These are phyloP conservation scores for Jatropha podagrica DNA, from an alignment of 441 rosid genomes.

Conservation along the genomic window DNA sequence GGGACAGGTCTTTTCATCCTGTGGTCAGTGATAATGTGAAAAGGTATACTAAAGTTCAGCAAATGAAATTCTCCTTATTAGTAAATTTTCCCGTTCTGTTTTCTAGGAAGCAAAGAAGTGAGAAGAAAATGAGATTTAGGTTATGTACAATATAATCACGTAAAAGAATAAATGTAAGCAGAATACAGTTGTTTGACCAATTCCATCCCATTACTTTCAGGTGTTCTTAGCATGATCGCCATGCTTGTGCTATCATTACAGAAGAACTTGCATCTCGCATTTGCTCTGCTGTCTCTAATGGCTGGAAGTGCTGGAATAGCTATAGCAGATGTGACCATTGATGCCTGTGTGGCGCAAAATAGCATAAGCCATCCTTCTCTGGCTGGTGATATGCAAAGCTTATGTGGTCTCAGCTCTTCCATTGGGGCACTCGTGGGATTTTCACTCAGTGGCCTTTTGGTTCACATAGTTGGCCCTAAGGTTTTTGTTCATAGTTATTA, in stretches of 20 bases:
- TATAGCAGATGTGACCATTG: slow-evolving; percentile 74
- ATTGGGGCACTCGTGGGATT: slow-evolving; percentile 65
- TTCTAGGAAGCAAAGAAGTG: neutral
- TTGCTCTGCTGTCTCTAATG: slow-evolving; percentile 49
- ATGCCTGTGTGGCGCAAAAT: slow-evolving; percentile 72
- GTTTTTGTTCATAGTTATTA: slow-evolving; percentile 21
- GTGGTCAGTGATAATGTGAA: no score
- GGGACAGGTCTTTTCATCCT: no score
- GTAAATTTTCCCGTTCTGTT: neutral
- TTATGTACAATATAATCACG: neutral
- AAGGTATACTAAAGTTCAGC: no score
- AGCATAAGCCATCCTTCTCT: slow-evolving; percentile 60
- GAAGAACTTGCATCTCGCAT: slow-evolving; percentile 44
- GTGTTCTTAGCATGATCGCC: slow-evolving; percentile 46
- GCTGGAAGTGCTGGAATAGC: slow-evolving; percentile 65
- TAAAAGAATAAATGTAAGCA: neutral
- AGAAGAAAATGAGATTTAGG: neutral
- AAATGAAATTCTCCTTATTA: neutral
- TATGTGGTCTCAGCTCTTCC: slow-evolving; percentile 71
- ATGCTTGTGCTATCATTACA: slow-evolving; percentile 55
- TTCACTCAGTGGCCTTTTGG: slow-evolving; percentile 63
- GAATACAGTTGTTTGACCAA: neutral
- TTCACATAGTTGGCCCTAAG: slow-evolving; percentile 62
- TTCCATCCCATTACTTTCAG: slow-evolving; percentile 33
- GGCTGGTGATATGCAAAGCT: slow-evolving; percentile 73